Conservation (phyloP, 2,329 filamentous ascomycete genomes). For the Arthrobotrys musiformis region DNA sequence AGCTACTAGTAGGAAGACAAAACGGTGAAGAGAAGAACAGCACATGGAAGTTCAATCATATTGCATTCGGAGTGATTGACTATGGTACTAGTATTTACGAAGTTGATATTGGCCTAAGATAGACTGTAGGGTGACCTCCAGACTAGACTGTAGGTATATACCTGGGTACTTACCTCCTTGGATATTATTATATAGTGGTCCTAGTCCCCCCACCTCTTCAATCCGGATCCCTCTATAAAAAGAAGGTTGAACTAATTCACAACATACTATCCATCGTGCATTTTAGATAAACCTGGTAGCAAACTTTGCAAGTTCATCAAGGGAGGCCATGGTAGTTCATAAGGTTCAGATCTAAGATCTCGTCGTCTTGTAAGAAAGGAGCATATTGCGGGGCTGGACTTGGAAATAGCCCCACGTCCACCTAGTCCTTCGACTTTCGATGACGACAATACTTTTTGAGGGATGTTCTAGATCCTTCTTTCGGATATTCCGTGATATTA, state of each 20-base stretch:
- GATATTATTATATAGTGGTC: no score
- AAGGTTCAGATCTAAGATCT: conserved; percentile 32
- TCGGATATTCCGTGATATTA: not conserved
- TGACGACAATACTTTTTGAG: conserved; percentile 6
- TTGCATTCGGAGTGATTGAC: no score
- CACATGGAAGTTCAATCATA: no score
- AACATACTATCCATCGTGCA: not conserved
- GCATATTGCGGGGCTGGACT: not conserved
- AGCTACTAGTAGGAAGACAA: not conserved
- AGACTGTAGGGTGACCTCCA: not conserved
- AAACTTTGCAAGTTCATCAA: not conserved
- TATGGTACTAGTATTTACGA: not conserved
- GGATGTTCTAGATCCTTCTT: conserved; percentile 24
- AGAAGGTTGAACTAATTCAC: not conserved
- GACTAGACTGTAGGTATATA: no score
- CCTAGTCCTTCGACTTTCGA: not conserved
- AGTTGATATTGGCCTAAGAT: not conserved
- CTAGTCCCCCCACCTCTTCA: no score
- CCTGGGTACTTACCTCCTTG: no score
- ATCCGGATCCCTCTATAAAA: no score
- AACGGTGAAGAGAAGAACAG: not conserved
- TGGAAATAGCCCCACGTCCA: not conserved
- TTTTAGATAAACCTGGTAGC: conserved; percentile 9
- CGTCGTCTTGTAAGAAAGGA: conserved; percentile 6
- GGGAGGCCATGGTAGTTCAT: conserved; percentile 13